These are phyloP conservation scores for Septoria linicola DNA, from an alignment of 2,329 filamentous ascomycete genomes.

Conservation along the genomic window DNA sequence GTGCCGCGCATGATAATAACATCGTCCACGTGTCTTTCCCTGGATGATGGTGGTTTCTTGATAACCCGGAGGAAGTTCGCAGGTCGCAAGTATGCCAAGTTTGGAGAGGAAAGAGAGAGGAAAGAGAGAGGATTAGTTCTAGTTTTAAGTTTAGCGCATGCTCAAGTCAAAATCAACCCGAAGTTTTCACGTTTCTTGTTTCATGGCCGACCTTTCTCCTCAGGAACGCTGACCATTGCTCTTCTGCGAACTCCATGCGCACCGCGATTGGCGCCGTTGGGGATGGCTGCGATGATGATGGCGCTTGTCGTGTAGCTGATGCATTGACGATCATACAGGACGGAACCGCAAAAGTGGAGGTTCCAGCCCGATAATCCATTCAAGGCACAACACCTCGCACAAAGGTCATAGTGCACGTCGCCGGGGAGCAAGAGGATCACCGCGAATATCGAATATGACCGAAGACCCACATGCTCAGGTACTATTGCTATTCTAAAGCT, in stretches of 20 bases:
- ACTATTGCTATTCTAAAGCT: background rate
- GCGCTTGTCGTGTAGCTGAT: background rate
- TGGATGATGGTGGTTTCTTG: background rate
- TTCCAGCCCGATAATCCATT: background rate
- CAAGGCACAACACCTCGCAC: no score
- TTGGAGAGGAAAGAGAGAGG: background rate
- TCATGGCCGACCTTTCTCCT: no score
- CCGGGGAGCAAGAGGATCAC: no score
- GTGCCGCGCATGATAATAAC: no score
- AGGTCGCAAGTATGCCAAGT: background rate
- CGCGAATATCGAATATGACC: no score
- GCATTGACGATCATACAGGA: slow-evolving; percentile 1
- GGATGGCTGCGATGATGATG: background rate
- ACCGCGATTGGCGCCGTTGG: background rate
- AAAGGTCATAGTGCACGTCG: no score
- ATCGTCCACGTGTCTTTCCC: background rate
- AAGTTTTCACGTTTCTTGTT: background rate
- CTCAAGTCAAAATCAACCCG: no score
- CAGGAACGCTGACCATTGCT: no score
- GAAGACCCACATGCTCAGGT: background rate
- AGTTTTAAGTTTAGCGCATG: no score
- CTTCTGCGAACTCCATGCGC: no score
- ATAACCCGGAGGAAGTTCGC: no score
- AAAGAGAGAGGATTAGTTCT: background rate
- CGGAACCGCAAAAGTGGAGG: no score